Conservation (phyloP, 2,329 filamentous ascomycete species). For the Fonsecaea erecta region DNA sequence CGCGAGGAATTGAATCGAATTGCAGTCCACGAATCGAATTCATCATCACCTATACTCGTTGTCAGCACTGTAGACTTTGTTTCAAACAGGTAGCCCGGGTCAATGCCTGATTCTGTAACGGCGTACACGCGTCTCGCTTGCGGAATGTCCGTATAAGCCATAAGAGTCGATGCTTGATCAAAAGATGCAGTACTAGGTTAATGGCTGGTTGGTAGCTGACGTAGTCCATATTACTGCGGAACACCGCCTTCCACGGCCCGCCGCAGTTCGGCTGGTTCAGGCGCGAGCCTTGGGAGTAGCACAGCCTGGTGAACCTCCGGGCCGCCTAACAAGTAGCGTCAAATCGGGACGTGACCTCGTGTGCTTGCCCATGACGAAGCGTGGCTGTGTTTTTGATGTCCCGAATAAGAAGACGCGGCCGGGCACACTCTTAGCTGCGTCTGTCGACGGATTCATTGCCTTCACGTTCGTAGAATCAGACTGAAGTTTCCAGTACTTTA, state of each 20-base stretch:
- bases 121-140: background rate
- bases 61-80: background rate
- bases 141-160: background rate
- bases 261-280: background rate
- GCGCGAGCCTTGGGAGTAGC: background rate
- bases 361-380: background rate
- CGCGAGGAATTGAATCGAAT: conserved; percentile 21
- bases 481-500: background rate
- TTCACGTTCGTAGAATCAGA: background rate
- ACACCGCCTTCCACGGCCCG: background rate
- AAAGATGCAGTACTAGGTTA: no score
- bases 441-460: background rate
- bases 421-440: background rate
- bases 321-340: conserved; percentile 7
- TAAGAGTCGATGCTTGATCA: background rate
- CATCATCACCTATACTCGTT: background rate
- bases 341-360: background rate
- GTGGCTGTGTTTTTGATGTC: conserved; percentile 14
- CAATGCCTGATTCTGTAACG: background rate
- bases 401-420: conserved; percentile 5
- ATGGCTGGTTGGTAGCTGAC: background rate
- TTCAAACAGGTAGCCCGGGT: background rate
- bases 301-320: background rate
- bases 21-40: background rate
- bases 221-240: no score